These are phyloP conservation scores for Vigna reflexopilosa DNA, from an alignment of 306 rosid genomes.

Conservation along the genomic window DNA sequence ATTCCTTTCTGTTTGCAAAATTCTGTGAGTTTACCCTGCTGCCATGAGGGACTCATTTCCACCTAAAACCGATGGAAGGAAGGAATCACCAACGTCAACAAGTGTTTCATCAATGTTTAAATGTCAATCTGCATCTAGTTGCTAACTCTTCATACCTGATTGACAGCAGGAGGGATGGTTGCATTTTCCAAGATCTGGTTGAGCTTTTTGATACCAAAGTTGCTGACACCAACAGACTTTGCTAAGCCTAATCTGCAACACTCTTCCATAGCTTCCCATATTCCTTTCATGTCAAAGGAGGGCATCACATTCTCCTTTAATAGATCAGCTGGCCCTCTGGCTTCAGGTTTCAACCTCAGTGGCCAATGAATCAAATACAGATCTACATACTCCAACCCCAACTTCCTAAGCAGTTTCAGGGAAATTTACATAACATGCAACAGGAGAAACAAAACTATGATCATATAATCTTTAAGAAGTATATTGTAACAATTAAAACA, in stretches of 20 bases:
- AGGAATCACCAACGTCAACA: too few relatives aligned
- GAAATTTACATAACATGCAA: neutral
- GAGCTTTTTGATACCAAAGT: conserved; percentile 49
- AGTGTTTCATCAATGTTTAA: too few relatives aligned
- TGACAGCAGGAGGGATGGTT: conserved; percentile 44
- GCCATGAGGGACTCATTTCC: too few relatives aligned
- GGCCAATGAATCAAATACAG: conserved; percentile 55
- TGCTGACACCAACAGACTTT: conserved; percentile 57
- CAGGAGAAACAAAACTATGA: neutral
- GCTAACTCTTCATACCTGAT: too few relatives aligned
- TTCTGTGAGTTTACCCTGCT: too few relatives aligned
- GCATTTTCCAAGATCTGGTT: conserved; percentile 42
- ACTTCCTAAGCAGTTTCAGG: conserved; percentile 40
- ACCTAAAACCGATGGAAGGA: too few relatives aligned
- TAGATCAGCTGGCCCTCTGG: neutral
- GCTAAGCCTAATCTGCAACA: conserved; percentile 48
- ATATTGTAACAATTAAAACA: too few relatives aligned
- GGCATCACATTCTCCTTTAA: conserved; percentile 43
- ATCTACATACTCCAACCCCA: conserved; percentile 50
- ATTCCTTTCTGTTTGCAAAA: conserved; percentile 31
- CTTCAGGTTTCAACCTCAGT: conserved; percentile 45
- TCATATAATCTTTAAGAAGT: neutral
- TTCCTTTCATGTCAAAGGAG: conserved; percentile 50
- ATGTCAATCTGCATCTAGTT: too few relatives aligned
- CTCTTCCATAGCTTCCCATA: conserved; percentile 57